phyloP scores from a whole-genome alignment of 768 basidiomycete species.

The Austroboletus festivus region DNA sequence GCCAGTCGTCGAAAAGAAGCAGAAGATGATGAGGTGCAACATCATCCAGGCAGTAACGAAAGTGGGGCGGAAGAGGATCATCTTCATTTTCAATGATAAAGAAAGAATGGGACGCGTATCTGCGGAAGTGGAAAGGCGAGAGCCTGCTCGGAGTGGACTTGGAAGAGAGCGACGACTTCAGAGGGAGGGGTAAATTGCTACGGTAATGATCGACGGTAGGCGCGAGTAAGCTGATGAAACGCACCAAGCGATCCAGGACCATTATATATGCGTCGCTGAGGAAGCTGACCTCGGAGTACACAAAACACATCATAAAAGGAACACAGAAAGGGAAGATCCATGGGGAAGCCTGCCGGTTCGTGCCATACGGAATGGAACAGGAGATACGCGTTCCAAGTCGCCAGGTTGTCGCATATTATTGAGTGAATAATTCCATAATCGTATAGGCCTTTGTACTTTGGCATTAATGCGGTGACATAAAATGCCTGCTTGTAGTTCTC shows the following conservation, averaged over 20 bases:
- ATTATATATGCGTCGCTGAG: constrained; percentile 9
- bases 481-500: neutral
- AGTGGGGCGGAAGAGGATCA: constrained; percentile 22
- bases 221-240: neutral
- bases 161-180: neutral
- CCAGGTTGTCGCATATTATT: neutral
- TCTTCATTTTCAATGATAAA: constrained; percentile 13
- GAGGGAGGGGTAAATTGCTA: neutral
- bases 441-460: constrained; percentile 15
- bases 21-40: constrained; percentile 9
- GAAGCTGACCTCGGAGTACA: constrained; percentile 1
- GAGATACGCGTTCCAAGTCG: too few relatives aligned
- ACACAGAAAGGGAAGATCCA: neutral
- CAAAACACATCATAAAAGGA: constrained; percentile 20
- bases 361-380: neutral
- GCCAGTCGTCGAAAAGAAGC: constrained; percentile 14
- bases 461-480: too few relatives aligned
- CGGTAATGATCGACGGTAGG: neutral
- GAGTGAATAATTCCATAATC: neutral
- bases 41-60: constrained; percentile 10
- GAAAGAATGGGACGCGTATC: neutral
- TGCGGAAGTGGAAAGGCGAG: constrained; percentile 5
- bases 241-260: neutral
- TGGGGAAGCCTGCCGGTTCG: neutral
- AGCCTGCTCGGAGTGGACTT: constrained; percentile 10